Base-by-base conservation (phyloP, 1,284 basidiomycete genomes). In the Microbotryum saponariae region DNA sequence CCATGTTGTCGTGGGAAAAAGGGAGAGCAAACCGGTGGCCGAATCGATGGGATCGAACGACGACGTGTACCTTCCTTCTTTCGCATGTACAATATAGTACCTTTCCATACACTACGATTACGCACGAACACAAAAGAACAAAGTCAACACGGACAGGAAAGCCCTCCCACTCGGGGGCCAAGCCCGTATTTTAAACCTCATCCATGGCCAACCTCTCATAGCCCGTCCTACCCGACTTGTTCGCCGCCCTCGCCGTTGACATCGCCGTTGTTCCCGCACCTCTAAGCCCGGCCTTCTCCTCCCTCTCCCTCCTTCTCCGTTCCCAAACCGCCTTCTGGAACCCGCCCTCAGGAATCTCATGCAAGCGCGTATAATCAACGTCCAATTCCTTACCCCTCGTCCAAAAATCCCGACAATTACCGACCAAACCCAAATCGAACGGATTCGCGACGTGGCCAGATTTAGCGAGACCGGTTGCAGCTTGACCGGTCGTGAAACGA, bases 351-450 rank as follows among this genome's bases (percentile, higher is more conserved):
- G 91, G 91, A 8, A 98, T 82, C 73, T 96, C 93, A 75, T 93
- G 97, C 73, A 98, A 74, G 65, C 82, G 79, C 51, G 87, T 85
- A 76, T 97, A 99, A 75, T 94, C 87, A 29, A 98, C 85, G 1
- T 88, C 89, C 6, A 96, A 77, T 75, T 90, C 87, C 62, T 81
- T 79, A 23, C 91, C 91, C 56, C 82, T 82, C 51, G 85, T 85
- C 94, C 94, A 98, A 74, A 99, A 98, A 77, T 98, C 94, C 67
- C 82, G 83, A 76, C 96, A 98, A 76, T 99, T 99, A 70, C 82
- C 80, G 18, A 86, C 74, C 16, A 88, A 55, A 3, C 94, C 94
- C 27, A 88, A 73, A 77, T 97, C 90, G 76, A 98, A 99, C 47
- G 96, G 96, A 76, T 99, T 98, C 81, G 80, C 23, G 85, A 87